Conservation (phyloP, 2,329 filamentous ascomycete genomes). For the Microdochium trichocladiopsis region DNA sequence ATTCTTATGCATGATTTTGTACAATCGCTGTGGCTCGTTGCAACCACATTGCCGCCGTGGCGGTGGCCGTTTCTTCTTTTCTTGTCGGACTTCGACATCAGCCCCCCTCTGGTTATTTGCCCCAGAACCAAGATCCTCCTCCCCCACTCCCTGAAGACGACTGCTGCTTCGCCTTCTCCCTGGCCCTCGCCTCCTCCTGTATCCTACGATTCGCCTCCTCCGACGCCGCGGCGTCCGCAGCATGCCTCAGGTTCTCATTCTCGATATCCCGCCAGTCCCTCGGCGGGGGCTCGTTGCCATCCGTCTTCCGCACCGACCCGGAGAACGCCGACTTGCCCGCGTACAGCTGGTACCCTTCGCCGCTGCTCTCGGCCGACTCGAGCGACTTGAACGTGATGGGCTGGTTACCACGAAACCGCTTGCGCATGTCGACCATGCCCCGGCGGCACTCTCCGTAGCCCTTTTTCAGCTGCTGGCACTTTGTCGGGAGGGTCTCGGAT, state of each 20-base stretch:
- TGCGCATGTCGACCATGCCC: constrained; percentile 97
- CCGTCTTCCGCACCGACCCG: constrained; percentile 56
- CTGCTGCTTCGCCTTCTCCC: neutral
- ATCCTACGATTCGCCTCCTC: neutral
- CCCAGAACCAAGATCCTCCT: neutral
- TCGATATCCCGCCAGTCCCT: constrained; percentile 58
- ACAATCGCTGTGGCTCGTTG: too few species aligned
- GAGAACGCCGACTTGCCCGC: constrained; percentile 67
- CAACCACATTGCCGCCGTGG: too few species aligned
- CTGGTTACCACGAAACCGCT: constrained; percentile 91
- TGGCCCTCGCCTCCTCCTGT: neutral
- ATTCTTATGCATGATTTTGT: too few species aligned
- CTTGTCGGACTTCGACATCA: neutral
- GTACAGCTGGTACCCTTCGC: constrained; percentile 65
- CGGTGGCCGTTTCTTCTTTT: neutral
- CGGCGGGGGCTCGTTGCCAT: constrained; percentile 57
- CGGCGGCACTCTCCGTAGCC: constrained; percentile 93
- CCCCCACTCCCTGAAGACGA: neutral
- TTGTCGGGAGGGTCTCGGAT: constrained; percentile 71
- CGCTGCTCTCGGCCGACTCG: constrained; percentile 52
- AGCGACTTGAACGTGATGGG: constrained; percentile 63
- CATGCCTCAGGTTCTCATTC: constrained; percentile 40
- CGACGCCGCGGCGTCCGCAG: neutral
- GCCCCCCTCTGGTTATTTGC: neutral
- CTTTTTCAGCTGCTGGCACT: constrained; percentile 89